These are phyloP conservation scores for Themeda triandra DNA, from an alignment of 176 grass and related monocot species.

Conservation along the genomic window DNA sequence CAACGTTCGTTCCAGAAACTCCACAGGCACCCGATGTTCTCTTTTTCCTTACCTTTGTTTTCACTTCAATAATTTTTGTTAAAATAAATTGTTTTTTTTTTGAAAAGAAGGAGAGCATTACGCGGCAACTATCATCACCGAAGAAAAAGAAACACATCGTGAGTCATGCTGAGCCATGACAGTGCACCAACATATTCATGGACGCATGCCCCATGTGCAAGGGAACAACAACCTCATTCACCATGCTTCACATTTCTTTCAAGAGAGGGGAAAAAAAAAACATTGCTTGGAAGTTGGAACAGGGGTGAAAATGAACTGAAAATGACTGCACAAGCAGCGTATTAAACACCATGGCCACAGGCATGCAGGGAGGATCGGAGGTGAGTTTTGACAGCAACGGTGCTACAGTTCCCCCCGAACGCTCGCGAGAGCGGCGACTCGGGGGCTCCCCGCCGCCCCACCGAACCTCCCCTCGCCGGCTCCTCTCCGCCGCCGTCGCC, in stretches of 20 bases:
- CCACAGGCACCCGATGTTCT: neutral
- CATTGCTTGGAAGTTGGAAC: neutral
- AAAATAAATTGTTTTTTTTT: neutral
- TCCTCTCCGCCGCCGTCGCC: too few species aligned
- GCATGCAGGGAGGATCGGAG: neutral
- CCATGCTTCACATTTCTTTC: neutral
- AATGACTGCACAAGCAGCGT: neutral
- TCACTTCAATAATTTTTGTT: neutral
- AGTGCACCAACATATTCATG: neutral
- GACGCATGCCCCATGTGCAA: constrained; percentile 27
- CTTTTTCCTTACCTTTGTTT: neutral
- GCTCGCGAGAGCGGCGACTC: too few species aligned
- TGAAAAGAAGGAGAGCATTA: neutral
- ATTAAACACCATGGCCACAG: neutral
- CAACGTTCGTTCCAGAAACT: neutral
- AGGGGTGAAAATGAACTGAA: neutral
- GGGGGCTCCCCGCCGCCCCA: too few species aligned
- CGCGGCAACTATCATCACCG: neutral
- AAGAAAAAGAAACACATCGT: neutral
- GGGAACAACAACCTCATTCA: constrained; percentile 15
- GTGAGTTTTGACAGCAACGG: neutral
- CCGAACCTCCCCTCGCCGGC: too few species aligned
- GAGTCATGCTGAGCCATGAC: constrained; percentile 12
- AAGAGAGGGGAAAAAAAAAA: neutral
- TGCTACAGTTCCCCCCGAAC: too few species aligned